Percentiles rank a stretch among this genome's conserved stretches.
These are phyloP conservation scores for Breynia disticha DNA, from an alignment of 441 rosid genomes.

Conservation along the genomic window DNA sequence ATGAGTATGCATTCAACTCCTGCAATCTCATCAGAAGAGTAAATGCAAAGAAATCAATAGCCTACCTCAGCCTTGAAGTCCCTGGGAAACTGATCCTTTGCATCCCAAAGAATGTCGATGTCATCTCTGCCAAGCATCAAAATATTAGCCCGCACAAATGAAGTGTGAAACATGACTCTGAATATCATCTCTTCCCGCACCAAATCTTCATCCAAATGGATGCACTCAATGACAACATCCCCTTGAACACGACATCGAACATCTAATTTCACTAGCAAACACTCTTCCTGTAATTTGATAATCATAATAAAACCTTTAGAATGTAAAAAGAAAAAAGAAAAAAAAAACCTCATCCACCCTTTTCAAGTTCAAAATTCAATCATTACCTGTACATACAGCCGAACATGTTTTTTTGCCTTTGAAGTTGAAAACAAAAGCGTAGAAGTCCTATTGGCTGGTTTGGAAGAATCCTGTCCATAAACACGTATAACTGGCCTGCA, in stretches of 20 bases:
- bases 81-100: slow-evolving; percentile 57
- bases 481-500: slow-evolving; percentile 76
- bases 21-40: slow-evolving; percentile 25
- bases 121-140: slow-evolving; percentile 65
- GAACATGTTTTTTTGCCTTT: slow-evolving; percentile 47
- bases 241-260: slow-evolving; percentile 78
- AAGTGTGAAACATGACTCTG: slow-evolving; percentile 85
- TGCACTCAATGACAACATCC: slow-evolving; percentile 86
- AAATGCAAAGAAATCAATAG: slow-evolving; percentile 19
- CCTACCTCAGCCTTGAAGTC: slow-evolving; percentile 89
- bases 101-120: slow-evolving; percentile 74
- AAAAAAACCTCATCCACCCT: too few species aligned
- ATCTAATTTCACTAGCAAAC: slow-evolving; percentile 63
- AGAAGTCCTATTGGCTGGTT: slow-evolving; percentile 65
- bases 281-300: slow-evolving; percentile 57
- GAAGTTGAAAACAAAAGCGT: slow-evolving; percentile 68
- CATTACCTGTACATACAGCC: slow-evolving; percentile 52
- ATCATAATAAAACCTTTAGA: slow-evolving; percentile 16
- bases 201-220: slow-evolving; percentile 68
- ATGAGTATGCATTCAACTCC: slow-evolving; percentile 65
- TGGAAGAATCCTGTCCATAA: slow-evolving; percentile 74
- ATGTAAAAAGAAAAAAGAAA: too few species aligned
- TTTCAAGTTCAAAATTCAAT: slow-evolving; percentile 3
- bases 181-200: slow-evolving; percentile 62
- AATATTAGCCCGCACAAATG: slow-evolving; percentile 66